phyloP scores from a whole-genome alignment of 176 grass and related monocot genomes.

The Oryza glaberrima region DNA sequence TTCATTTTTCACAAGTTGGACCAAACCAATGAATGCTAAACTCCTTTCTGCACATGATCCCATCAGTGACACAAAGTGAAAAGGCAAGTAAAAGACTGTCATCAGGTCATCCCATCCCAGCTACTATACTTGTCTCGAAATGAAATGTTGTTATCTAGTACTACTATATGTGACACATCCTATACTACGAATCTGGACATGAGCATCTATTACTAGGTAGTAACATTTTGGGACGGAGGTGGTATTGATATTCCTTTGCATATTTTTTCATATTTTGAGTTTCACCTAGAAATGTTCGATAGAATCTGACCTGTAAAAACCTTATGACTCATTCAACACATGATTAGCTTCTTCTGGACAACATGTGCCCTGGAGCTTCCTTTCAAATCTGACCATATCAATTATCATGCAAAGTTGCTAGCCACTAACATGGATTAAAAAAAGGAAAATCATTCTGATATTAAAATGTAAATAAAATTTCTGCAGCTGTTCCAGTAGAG shows the following conservation, averaged over 20 bases:
- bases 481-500: slow-evolving; percentile 17
- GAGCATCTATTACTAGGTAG: too few species aligned
- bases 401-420: slow-evolving; percentile 24
- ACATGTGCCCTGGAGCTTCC: not conserved
- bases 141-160: too few species aligned
- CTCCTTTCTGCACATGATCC: not conserved
- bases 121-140: too few species aligned
- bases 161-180: too few species aligned
- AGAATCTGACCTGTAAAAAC: slow-evolving; percentile 2
- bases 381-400: not conserved
- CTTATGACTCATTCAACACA: slow-evolving; percentile 14
- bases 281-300: slow-evolving; percentile 4
- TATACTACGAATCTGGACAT: too few species aligned
- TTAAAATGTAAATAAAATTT: not conserved
- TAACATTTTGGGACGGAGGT: too few species aligned
- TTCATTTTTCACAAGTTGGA: not conserved
- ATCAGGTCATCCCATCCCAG: not conserved
- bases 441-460: not conserved
- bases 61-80: slow-evolving; percentile 18
- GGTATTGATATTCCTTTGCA: not conserved
- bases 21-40: not conserved
- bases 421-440: slow-evolving; percentile 32
- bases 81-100: not conserved
- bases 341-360: slow-evolving; percentile 16
- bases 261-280: not conserved